Conservation (phyloP, 2,329 filamentous ascomycete genomes). For the Colletotrichum sp. region DNA sequence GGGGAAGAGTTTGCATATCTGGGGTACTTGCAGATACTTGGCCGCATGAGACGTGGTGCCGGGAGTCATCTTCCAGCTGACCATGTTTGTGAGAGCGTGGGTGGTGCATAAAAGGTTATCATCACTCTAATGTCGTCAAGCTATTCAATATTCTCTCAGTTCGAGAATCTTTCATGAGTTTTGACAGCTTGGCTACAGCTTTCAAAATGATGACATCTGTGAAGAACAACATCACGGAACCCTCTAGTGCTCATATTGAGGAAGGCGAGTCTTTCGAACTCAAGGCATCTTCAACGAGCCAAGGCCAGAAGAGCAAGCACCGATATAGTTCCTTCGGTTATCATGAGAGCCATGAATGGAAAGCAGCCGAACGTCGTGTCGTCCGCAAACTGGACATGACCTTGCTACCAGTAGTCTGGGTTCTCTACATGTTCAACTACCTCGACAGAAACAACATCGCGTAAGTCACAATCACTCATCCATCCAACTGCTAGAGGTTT, state of each 20-base stretch:
- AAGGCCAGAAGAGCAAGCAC: neutral
- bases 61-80: neutral
- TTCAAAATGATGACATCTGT: fast-evolving
- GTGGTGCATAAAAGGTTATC: neutral
- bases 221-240: fast-evolving
- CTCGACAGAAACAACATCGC: slow-evolving; percentile 4
- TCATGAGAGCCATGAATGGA: neutral
- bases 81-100: neutral
- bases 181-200: fast-evolving
- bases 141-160: fast-evolving
- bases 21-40: neutral
- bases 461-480: neutral
- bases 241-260: neutral
- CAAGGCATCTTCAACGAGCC: neutral
- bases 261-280: neutral
- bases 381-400: slow-evolving; percentile 27
- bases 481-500: neutral
- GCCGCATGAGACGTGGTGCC: neutral
- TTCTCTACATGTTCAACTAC: slow-evolving; percentile 2
- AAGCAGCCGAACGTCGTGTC: neutral
- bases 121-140: fast-evolving
- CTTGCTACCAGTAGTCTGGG: slow-evolving; percentile 13
- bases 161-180: too few species aligned
- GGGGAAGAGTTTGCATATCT: neutral
- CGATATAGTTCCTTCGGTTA: neutral